Evolutionary conservation across 2,329 filamentous ascomycete genomes (phyloP), one percentile per base, ranked within the genome.

Genomic region (Allantophomopsis cytisporea): DNA sequence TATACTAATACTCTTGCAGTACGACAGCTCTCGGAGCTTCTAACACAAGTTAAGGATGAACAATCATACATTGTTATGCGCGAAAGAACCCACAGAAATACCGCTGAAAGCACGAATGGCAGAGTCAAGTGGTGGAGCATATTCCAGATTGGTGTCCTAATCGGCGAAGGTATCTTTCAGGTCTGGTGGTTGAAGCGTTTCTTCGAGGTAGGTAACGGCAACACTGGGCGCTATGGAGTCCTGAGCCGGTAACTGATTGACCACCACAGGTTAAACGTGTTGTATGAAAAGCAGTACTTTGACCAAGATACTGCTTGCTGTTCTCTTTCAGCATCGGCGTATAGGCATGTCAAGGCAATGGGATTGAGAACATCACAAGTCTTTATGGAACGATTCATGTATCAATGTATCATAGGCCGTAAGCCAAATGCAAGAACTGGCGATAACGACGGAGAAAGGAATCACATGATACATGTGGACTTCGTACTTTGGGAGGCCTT

Each of bases 71-170:
- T 98, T 55, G 79, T 98, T 46, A 67, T 96, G 43, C 83, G 91
- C 52, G 91, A 98, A 68, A 76, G 91, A 56, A 94, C 85, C 51
- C 91, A 98, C 71, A 77, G 91, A 59, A 98, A 98, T 68, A 98
- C 91, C 8, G 91, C 91, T 47, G 91, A 98, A 69, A 95, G 88
- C 73, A 98, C 91, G 55, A 98, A 98, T 63, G 75, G 78, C 51
- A 76, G 91, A 50, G 91, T 98, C 60, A 98, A 98, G 71, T 98
- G 91, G 91, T 98, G 91, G 91, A 95, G 91, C 62, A 74, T 96
- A 53, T 96, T 96, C 63, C 88, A 98, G 64, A 77, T 98, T 48
- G 73, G 77, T 41, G 79, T 96, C 38, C 74, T 98, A 46, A 71
- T 93, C 49, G 87, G 83, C 54, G 86, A 96, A 68, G 91, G 87